Evolutionary conservation across 2,329 filamentous ascomycete species (phyloP), one percentile per base, ranked within the genome.

Genomic region (Monosporascus cannonballus): DNA sequence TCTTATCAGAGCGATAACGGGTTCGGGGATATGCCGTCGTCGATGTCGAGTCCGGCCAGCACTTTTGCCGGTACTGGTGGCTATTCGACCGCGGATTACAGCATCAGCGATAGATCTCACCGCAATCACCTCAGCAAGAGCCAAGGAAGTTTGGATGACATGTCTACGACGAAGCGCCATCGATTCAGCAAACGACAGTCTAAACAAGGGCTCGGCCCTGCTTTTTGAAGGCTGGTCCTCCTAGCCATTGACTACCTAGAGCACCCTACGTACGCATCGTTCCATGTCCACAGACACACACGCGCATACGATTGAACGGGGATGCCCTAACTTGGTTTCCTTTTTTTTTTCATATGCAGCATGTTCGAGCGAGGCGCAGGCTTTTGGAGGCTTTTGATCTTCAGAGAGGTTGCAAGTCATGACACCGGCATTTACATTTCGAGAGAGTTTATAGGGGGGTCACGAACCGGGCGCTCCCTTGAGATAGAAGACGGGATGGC

Each of bases 181-280:
- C 77, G 84, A 48, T 97, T 96, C 71, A 96, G 91, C 73, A 94
- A 94, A 72, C 80, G 93, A 61, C 90, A 96, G 72, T 95, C 89
- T 17, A 96, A 95, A 73, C 96, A 90, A 69, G 92, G 93, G n/a
- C 80, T 96, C 48, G 90, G 90, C 27, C 88, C 92, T 48, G 88
- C 90, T 49, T 96, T 96, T 67, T 96, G 66, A 73, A 41, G 34
- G 44, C 39, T 49, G 41, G 50, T 41, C 48, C 30, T 14, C 11
- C 46, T 41, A 49, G 37, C 41, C 45, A 24, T 44, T 56, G 47
- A 53, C 24, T 50, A 49, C 51, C 53, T 54, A 51, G 51, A 57
- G 51, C 50, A 20, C 47, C 34, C 53, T 52, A 50, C 49, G 49
- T 54, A 57, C 52, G 49, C 46, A 54, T 24, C 51, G 44, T 51